These are phyloP conservation scores for Colletotrichum cordylinicola DNA, from an alignment of 2,329 filamentous ascomycete genomes.

Conservation along the genomic window DNA sequence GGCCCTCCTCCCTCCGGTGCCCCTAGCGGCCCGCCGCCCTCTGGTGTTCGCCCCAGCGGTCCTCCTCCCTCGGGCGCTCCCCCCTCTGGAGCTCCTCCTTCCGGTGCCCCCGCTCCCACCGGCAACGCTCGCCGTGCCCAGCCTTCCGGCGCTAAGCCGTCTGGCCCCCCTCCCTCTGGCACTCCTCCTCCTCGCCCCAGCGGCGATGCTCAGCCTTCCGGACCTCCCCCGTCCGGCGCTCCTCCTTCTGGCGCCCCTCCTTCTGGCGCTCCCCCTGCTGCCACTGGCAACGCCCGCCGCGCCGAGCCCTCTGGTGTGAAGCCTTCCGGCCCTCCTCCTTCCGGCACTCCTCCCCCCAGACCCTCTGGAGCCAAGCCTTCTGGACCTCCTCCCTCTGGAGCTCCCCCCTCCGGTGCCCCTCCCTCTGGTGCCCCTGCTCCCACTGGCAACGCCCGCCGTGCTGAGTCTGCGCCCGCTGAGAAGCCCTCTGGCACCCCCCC, in stretches of 20 bases:
- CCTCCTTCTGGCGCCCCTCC: not conserved
- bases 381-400: not conserved
- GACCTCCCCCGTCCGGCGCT: not conserved
- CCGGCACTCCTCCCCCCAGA: not conserved
- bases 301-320: not conserved
- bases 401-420: not conserved
- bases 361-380: not conserved
- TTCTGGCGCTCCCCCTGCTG: not conserved
- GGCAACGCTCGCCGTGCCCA: conserved; percentile 1
- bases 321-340: not conserved
- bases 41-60: not conserved
- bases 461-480: too few species aligned
- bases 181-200: not conserved
- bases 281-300: not conserved
- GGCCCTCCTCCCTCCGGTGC: not conserved
- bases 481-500: not conserved
- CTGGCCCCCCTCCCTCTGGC: not conserved
- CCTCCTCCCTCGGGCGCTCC: not conserved
- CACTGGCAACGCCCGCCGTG: not conserved
- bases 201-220: not conserved
- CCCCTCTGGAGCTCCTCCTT: not conserved
- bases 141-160: not conserved
- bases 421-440: not conserved
- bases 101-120: not conserved
- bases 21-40: not conserved